Evolutionary conservation across 1,139 yeast genomes (phyloP), one percentile per base, ranked within the genome.

Genomic region (Candida sanyaensis): DNA sequence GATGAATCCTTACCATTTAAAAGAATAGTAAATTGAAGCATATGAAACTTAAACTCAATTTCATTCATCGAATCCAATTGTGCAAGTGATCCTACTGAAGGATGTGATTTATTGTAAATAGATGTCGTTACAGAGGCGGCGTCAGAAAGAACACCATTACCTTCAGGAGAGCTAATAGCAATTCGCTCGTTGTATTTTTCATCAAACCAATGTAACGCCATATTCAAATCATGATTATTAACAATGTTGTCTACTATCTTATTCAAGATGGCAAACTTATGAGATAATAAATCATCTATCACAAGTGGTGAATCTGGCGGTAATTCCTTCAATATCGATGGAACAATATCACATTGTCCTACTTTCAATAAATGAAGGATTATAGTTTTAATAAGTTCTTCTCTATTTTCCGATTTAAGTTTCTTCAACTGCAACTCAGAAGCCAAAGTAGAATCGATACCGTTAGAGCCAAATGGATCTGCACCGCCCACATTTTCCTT

Each of bases 31-130:
- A 78, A 86, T 57, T 85, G 84, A 24, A 84, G 69, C 60, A 80
- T 75, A 64, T 86, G 91, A 50, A 87, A 71, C 55, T 78, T 77
- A 67, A 86, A 85, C 62, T 84, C 89, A 37, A 86, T 61, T 30
- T 53, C 55, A 31, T 48, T 49, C 23, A 53, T 49, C 13, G 26
- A 38, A 9, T 45, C 44, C 23, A 12, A 34, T 31, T 27, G 45
- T n/a, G 30, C 13, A 23, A 24, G 21, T 11, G 29, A 26, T 4
- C 21, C 30, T 24, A 36, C 11, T 11, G 34, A 29, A 4, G 37
- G 37, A 4, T 23, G 39, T n/a, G 39, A 10, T 27, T 9, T 33
- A 17, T 17, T 17, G 21, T 17, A 17, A 17, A 17, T 17, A 17
- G 21, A 17, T 33, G n/a, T 23, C n/a, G 39, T 12, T 2, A 10